phyloP scores from a whole-genome alignment of 371 early-diverging fungal genomes.

The Apophysomyces elegans region DNA sequence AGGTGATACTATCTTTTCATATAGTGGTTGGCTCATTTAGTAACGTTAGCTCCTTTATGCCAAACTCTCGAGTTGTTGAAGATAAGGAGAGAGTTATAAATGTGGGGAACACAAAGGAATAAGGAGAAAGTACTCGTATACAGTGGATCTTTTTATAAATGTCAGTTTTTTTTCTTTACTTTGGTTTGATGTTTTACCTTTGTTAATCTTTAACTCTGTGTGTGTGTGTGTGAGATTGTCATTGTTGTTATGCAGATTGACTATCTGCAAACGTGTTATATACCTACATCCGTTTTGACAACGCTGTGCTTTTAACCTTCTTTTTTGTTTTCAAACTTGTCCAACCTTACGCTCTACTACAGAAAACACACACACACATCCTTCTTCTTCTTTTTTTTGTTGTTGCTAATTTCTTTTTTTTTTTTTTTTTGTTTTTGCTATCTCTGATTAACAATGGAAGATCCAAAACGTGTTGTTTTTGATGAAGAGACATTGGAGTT shows the following conservation, averaged over 20 bases:
- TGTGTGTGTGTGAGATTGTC: too few species aligned
- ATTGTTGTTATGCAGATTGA: too few species aligned
- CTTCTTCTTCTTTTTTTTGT: too few species aligned
- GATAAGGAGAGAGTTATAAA: not conserved
- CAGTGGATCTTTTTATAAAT: constrained; percentile 6
- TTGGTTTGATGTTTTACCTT: constrained; percentile 6
- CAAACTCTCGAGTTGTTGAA: not conserved
- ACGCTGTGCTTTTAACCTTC: too few species aligned
- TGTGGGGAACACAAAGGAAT: constrained; percentile 1
- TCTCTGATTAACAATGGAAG: not conserved
- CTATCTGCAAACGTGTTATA: too few species aligned
- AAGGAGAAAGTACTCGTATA: not conserved
- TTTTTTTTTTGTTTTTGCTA: not conserved
- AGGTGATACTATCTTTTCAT: too few species aligned
- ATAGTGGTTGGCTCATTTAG: not conserved
- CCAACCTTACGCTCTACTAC: too few species aligned
- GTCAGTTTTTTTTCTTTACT: constrained; percentile 13
- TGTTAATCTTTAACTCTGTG: not conserved
- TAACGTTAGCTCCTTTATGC: not conserved
- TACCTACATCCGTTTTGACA: too few species aligned
- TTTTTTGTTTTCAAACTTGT: too few species aligned
- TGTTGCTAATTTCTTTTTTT: too few species aligned
- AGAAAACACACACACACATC: too few species aligned
- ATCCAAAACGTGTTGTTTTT: not conserved
- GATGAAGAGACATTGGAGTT: constrained; percentile 31